These are phyloP conservation scores for Globisporangium perplexum DNA, from an alignment of 352 stramenopile genomes.

Conservation along the genomic window DNA sequence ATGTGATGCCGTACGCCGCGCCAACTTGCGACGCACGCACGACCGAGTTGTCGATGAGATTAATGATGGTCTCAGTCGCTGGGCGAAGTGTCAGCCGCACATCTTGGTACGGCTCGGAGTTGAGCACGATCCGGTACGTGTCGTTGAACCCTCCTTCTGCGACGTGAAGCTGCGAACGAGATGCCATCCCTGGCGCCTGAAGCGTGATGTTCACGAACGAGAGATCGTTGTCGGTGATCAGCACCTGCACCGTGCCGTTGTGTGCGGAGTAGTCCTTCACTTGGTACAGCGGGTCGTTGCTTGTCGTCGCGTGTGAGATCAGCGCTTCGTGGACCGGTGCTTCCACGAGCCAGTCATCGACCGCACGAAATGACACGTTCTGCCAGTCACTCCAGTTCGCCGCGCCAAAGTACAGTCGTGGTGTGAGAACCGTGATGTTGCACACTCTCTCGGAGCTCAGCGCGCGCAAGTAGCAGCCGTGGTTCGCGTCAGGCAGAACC, in stretches of 20 bases:
- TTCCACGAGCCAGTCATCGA: constrained; percentile 63
- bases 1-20: constrained; percentile 9
- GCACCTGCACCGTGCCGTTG: constrained; percentile 24
- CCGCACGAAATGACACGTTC: constrained; percentile 42
- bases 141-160: constrained; percentile 76
- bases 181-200: constrained; percentile 9
- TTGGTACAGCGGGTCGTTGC: constrained; percentile 40
- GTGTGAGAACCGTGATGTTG: constrained; percentile 48
- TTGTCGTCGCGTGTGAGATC: constrained; percentile 47
- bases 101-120: constrained; percentile 59
- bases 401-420: constrained; percentile 43
- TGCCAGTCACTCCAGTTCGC: constrained; percentile 66
- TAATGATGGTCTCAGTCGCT: constrained; percentile 35
- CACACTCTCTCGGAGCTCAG: constrained; percentile 29
- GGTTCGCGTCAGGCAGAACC: constrained; percentile 34
- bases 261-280: constrained; percentile 22
- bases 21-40: constrained; percentile 27
- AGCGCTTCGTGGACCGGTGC: constrained; percentile 31
- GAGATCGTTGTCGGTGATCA: constrained; percentile 60
- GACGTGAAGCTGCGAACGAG: constrained; percentile 38
- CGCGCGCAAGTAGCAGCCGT: constrained; percentile 47
- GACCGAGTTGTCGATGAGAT: constrained; percentile 21
- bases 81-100: constrained; percentile 39
- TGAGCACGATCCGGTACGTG: constrained; percentile 53
- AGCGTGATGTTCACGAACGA: constrained; percentile 63